phyloP scores from a whole-genome alignment of 345 rosid genomes.

The Balakata baccata region DNA sequence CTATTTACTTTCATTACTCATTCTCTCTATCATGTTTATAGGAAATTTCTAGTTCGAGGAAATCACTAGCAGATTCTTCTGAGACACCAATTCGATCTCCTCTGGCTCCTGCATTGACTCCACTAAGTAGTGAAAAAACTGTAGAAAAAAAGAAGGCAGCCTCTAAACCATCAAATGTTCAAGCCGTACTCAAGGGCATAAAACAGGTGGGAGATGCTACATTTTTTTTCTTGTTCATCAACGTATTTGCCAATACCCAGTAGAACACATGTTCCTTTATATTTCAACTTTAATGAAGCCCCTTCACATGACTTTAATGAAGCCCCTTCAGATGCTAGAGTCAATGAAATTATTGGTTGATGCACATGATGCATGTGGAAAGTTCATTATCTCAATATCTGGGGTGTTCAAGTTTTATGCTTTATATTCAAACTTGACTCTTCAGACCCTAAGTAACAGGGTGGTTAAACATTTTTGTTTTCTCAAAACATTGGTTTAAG shows the following conservation, averaged over 20 bases:
- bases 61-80: constrained; percentile 43
- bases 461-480: neutral
- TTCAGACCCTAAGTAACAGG: neutral
- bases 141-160: constrained; percentile 54
- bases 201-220: constrained; percentile 52
- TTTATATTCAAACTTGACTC: neutral
- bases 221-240: neutral
- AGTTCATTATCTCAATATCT: no score
- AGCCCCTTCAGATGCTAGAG: no score
- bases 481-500: neutral
- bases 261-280: no score
- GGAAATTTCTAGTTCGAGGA: constrained; percentile 77
- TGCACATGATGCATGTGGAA: no score
- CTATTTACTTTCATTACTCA: neutral
- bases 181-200: constrained; percentile 80
- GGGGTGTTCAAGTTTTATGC: no score
- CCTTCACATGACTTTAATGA: no score
- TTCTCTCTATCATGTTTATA: constrained; percentile 23
- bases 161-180: constrained; percentile 64
- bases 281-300: no score
- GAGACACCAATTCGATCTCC: constrained; percentile 75
- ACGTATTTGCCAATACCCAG: no score
- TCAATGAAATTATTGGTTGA: no score
- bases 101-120: constrained; percentile 51
- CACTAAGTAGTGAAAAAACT: constrained; percentile 48